Evolutionary conservation across 1,284 basidiomycete species (phyloP), one percentile per base, ranked within the genome.

Genomic region (Dichomitus squalens): DNA sequence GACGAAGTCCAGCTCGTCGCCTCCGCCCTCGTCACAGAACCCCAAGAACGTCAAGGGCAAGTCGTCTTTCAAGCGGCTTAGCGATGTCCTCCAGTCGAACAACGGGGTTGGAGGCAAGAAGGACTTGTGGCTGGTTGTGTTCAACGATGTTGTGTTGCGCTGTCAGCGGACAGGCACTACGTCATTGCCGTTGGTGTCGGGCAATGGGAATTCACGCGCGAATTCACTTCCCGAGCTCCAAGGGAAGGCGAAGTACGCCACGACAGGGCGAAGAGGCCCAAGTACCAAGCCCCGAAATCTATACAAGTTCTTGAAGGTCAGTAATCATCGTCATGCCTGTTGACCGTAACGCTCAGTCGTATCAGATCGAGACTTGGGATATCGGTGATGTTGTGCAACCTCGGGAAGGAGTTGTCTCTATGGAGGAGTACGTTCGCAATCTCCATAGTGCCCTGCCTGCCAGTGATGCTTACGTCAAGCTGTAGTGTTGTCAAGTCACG

Each of bases 81-180:
- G 90, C 67, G 94, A 96, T 65, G 90, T 89, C 18, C 77, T 93
- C 23, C 79, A 84, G 52, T 67, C 75, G 0, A 77, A 64, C 67
- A 80, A 74, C 54, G 84, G 83, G 12, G 72, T 89, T 21, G 86
- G 88, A 29, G 84, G 88, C 38, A 89, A 89, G 77, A 90, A 89
- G 68, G 96, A 98, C 66, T 70, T 95, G 49, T 99, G 96, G 96
- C 79, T 96, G 53, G 92, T 99, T 0, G 84, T 88, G 12, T 98
- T 99, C 77, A 95, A 95, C 54, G 96, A 99, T 70, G 96, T 99
- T 44, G 90, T 95, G 11, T 76, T 99, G 43, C 83, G 94, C 50
- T 98, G 96, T 72, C 93, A 96, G 69, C 82, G 93, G 52, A 90
- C 87, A 1, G 96, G 96, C 9, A 90, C 89, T 8, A 99, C 96